Evolutionary conservation across 225 moss, liverwort and hornwort genomes (phyloP), one percentile per base, ranked within the genome.

Genomic region (Marchantia polymorpha): DNA sequence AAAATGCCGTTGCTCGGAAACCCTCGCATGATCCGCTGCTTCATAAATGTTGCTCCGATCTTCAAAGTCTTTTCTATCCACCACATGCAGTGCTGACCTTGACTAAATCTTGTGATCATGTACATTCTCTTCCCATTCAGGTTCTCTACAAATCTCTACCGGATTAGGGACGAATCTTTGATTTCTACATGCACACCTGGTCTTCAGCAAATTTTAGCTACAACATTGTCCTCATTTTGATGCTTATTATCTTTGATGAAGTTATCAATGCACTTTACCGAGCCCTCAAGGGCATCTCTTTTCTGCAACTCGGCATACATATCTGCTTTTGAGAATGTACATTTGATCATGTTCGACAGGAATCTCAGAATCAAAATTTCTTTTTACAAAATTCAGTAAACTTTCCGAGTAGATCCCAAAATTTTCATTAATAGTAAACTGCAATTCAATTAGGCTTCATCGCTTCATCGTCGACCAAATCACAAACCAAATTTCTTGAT

Each of bases 1-100:
- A 55, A 55, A 26, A 75, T 75, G 22, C 74, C 74, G 1, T 53
- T 26, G 6, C 55, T 26, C 20, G 74, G 74, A 16, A 54, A 75
- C 19, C 74, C 74, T 16, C 74, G 74, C 19, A 75, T 5, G 39
- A 75, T 75, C 74, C 30, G 15, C 74, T 55, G 15, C 27, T 75
- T 54, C 58, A 12, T 75, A 12, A 55, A 22, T 29, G 30, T 0
- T 3, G 52, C 0, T 75, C 29, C 16, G 10, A 16, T 12, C 10
- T 55, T 29, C 74, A 58, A 20, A 0, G 4, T 31, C 10, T 29
- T 59, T n/a, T 76, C 39, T 0, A 20, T 61, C 76, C 60, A 76
- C 60, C 60, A 76, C 13, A 22, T 23, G 72, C 50, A 72, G 67
- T 67, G 26, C 15, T 27, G 73, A 73, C 73, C 73, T 1, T 27